Conservation (phyloP, 139 green algal species). For the Prasinococcaceae sp. region DNA sequence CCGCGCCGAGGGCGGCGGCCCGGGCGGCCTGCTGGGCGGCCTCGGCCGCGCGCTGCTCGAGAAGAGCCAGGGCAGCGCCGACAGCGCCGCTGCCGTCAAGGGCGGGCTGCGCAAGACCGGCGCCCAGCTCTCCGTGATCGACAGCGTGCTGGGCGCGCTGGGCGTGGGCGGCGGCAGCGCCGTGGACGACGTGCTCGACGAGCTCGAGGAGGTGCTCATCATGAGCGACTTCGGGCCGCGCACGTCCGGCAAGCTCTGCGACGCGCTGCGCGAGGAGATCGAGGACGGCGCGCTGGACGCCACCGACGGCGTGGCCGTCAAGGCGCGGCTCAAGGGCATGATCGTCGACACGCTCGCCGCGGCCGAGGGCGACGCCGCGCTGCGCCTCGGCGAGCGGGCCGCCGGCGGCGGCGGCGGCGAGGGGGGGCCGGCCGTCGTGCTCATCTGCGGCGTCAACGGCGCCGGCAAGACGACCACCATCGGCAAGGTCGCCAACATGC, state of each 20-base stretch:
- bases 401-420: conserved; percentile 29
- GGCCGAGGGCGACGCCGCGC: conserved; percentile 3
- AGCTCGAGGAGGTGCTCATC: conserved; percentile 87
- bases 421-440: conserved; percentile 41
- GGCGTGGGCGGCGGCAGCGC: no score
- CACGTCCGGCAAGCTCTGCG: conserved; percentile 64
- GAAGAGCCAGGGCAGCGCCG: no score
- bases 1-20: no score
- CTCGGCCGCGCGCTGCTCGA: no score
- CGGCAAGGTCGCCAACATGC: conserved; percentile 24
- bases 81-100: no score
- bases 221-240: conserved; percentile 81
- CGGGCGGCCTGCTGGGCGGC: no score
- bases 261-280: conserved; percentile 57
- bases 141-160: no score
- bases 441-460: conserved; percentile 95
- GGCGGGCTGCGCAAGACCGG: no score
- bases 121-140: no score
- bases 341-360: conserved; percentile 20
- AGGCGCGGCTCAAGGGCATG: conserved; percentile 38
- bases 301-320: conserved; percentile 1
- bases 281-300: conserved; percentile 25
- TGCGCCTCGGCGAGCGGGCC: conserved; percentile 10
- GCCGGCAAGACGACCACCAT: conserved; percentile 94
- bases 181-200: conserved; percentile 73